Percentiles rank a stretch among this genome's conserved stretches.
Conservation (phyloP, 2,329 filamentous ascomycete species). For the Scedosporium minutisporum region DNA sequence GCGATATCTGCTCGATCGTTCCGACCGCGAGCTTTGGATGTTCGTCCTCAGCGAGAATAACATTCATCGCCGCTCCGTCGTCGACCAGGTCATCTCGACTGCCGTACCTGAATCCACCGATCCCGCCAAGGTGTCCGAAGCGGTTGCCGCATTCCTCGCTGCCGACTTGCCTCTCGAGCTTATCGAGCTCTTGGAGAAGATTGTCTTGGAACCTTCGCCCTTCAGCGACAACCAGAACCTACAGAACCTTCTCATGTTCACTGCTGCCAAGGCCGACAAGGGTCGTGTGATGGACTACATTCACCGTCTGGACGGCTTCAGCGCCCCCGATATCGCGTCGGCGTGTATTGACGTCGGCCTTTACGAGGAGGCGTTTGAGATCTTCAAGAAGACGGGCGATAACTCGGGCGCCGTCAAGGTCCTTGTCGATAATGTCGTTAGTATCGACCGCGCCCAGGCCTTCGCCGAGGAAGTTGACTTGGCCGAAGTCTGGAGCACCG, state of each 20-base stretch:
- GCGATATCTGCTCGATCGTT: conserved; percentile 83
- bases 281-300: conserved; percentile 93
- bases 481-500: conserved; percentile 95
- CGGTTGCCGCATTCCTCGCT: conserved; percentile 85
- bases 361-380: conserved; percentile 94
- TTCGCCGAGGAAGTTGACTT: conserved; percentile 92
- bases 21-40: conserved; percentile 82
- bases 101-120: conserved; percentile 89
- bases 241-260: conserved; percentile 93
- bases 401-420: conserved; percentile 81
- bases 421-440: conserved; percentile 91
- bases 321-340: conserved; percentile 81
- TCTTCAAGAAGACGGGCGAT: conserved; percentile 95
- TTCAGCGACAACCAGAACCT: conserved; percentile 97
- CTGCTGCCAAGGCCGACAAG: conserved; percentile 94
- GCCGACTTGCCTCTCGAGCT: conserved; percentile 87
- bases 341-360: conserved; percentile 93
- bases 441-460: conserved; percentile 91
- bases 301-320: conserved; percentile 80
- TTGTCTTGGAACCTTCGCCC: conserved; percentile 95
- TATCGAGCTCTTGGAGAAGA: conserved; percentile 97
- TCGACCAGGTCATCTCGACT: conserved; percentile 93
- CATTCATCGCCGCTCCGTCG: conserved; percentile 81
- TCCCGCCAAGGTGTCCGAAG: conserved; percentile 87
- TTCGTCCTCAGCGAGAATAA: conserved; percentile 96